Conservation (phyloP, 2,329 filamentous ascomycete genomes). For the Endocalyx cinctus region DNA sequence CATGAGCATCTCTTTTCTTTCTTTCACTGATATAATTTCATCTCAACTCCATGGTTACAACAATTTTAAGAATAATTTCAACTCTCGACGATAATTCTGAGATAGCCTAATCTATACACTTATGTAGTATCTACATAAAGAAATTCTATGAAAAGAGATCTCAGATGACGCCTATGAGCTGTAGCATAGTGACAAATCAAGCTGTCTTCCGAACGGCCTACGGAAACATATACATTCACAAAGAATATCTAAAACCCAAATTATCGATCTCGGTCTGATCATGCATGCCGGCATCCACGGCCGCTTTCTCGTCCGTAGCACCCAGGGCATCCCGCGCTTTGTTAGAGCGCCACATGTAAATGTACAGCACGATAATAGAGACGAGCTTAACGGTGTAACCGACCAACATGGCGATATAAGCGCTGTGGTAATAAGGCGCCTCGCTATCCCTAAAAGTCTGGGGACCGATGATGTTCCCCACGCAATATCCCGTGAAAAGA, state of each 20-base stretch:
- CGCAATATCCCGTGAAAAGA: conserved; percentile 26
- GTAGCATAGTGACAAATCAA: too few relatives aligned
- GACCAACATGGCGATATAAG: conserved; percentile 28
- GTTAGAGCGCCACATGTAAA: conserved; percentile 26
- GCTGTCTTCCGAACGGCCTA: too few relatives aligned
- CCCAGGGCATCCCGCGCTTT: conserved; percentile 25
- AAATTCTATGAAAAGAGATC: too few relatives aligned
- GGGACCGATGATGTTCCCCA: conserved; percentile 29
- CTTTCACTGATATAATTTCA: too few relatives aligned
- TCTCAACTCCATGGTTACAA: too few relatives aligned
- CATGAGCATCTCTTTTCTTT: not conserved
- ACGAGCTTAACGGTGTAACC: conserved; percentile 25
- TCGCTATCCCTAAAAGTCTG: conserved; percentile 23
- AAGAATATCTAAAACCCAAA: conserved; percentile 24
- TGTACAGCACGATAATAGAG: conserved; percentile 21
- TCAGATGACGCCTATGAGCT: too few relatives aligned
- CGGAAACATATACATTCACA: too few relatives aligned
- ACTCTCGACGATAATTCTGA: too few relatives aligned
- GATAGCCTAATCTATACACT: too few relatives aligned
- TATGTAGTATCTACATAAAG: too few relatives aligned
- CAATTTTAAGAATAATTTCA: too few relatives aligned
- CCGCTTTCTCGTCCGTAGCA: conserved; percentile 19
- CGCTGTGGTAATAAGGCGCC: conserved; percentile 25
- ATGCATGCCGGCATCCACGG: conserved; percentile 26
- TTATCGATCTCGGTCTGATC: conserved; percentile 28